Base-by-base conservation (phyloP, 371 early-diverging fungal genomes). In the Mortierella sp. region DNA sequence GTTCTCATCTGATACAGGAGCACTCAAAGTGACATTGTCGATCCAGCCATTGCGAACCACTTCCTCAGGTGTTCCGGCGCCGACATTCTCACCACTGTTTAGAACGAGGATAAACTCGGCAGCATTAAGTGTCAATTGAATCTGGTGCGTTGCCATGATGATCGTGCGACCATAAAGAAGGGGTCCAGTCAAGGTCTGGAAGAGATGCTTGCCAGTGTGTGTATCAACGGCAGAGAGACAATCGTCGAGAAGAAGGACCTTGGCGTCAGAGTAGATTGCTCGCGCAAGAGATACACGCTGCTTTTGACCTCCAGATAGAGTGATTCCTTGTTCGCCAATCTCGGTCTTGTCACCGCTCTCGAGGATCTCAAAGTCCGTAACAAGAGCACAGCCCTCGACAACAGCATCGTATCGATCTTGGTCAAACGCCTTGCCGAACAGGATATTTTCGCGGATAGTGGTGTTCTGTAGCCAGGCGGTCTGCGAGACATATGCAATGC, bases 141-240 rank as follows among this genome's bases (percentile, higher is more conserved):
- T 90, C 49, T 94, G 93, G 72, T 97, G 97, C 0, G 97, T 96
- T 2, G 95, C 93, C 55, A 98, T 82, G 9, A 98, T 81, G 4
- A 89, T 70, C 0, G 97, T 96, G 32, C 96, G 87, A 5, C 81
- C 83, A 0, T 70, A 70, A 86, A 97, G 81, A 63, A 94, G 70
- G 27, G 85, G 81, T 3, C 91, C 90, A 30, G 87, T 79, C 49
- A 94, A 58, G 28, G 87, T 79, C 39, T 86, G 82, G 62, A 90
- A 87, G 14, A 98, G 80, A 61, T 93, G 92, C 63, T 89, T 90
- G 21, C 93, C 97, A 1, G 97, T 97, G 42, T 97, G 96, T 9
- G 93, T 78, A 64, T 93, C 93, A 0, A 93, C 92, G 6, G 93
- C 93, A 9, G 90, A 90, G 73, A 97, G 67, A 81, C 92, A 76